Evolutionary conservation across 129 eudicot genomes (phyloP), one percentile per base, ranked within the genome.

Genomic region (Artemisia annua): DNA sequence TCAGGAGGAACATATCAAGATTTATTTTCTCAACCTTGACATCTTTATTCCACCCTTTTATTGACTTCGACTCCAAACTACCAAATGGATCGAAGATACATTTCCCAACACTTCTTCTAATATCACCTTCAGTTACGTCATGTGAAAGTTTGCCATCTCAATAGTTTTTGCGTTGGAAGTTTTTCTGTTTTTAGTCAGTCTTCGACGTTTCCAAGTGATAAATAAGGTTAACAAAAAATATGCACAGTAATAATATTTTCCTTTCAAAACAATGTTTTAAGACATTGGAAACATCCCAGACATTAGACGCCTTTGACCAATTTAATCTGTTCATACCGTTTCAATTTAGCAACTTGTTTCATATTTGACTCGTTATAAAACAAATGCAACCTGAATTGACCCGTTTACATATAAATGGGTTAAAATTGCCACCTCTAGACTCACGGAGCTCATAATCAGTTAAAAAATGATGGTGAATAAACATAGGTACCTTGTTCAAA

Each of bases 1-100:
- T 94, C 7, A 94, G 67, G 3, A 96, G 97, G 2, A 90, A 83
- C 80, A 83, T 81, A 44, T 83, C 92, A 71, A 87, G 86, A 78
- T 79, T 90, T 56, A 73, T 65, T 71, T 75, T 88, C 79, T 74
- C 66, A 72, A 54, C 76, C 11, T 94, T 96, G 54, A 30, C 58
- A 55, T 90, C 98, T 74, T 86, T 94, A 83, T 87, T 94, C 82
- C 83, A 79, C 59, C 96, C 91, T 74, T 93, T 78, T 77, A 82
- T 88, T 46, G 92, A 75, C 81, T 84, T 94, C 12, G 85, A 68
- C 48, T 90, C 97, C 65, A 87, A 24, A 24, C 26, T 24, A 24
- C 26, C 26, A 24, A 24, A 24, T 24, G 26, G 26, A 24, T 24
- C 26, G 66, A 74, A 56, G 58, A 76, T 64, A 87, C 88, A 77